Evolutionary conservation across 805 yeast species (phyloP).

Genomic region (Barnettozyma sucrosica): DNA sequence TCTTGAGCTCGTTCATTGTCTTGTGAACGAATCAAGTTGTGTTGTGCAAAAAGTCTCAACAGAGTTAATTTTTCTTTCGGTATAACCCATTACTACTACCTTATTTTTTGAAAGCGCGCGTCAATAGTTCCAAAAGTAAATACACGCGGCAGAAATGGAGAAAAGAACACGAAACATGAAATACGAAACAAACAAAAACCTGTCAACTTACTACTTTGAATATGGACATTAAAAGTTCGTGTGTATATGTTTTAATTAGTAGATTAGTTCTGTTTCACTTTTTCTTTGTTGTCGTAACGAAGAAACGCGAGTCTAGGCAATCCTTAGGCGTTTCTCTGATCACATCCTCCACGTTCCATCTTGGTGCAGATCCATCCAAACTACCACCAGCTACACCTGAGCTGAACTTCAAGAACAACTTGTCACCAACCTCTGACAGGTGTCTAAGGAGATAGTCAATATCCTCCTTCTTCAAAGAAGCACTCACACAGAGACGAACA

Average conservation of each 20-base stretch:
- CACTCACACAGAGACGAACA: constrained; percentile 86
- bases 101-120: no score
- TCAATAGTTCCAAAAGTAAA: no score
- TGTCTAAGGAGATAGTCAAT: constrained; percentile 72
- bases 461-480: constrained; percentile 91
- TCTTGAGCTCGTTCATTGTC: neutral
- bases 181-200: no score
- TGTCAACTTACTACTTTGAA: no score
- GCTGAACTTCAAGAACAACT: constrained; percentile 65
- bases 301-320: constrained; percentile 36
- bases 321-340: constrained; percentile 68
- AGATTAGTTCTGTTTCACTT: neutral
- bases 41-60: no score
- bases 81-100: neutral
- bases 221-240: neutral
- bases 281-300: constrained; percentile 21
- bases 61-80: neutral
- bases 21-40: neutral
- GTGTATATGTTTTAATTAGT: neutral
- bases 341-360: constrained; percentile 77
- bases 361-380: constrained; percentile 58
- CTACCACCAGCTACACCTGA: constrained; percentile 68
- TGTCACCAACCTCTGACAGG: constrained; percentile 74
- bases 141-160: no score
- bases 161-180: no score